Evolutionary conservation across 306 rosid genomes (phyloP), one percentile per base, ranked within the genome.

Genomic region (Casuarina cunninghamiana): DNA sequence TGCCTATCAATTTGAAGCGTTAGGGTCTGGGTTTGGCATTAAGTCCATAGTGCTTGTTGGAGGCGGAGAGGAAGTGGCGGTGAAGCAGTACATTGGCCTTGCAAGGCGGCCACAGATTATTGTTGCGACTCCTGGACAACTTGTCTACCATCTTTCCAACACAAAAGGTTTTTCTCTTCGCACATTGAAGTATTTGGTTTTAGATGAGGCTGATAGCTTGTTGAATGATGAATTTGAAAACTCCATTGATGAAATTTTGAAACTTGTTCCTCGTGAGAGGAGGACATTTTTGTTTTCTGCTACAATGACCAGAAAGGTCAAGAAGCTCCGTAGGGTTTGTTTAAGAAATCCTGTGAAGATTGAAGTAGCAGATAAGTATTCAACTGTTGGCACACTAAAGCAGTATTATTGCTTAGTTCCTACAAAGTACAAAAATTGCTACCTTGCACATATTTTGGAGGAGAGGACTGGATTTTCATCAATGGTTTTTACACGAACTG

Each of bases 181-280:
- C 38, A 72, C 84, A 45, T 77, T 90, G 83, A 92, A 88, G 80
- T 94, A 86, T 83, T 84, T 94, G 92, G 98, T 95, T 74, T 81
- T 95, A 73, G 98, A 95, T 84, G 98, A 95, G 85, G 98, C 98
- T 11, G 98, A 95, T 78, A 91, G 95, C 73, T 80, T 95, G 78
- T 84, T 93, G 80, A 91, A 92, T 71, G 97, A 26, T 26, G 32
- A 26, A 26, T 26, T 26, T 26, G 32, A 26, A 26, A 26, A 26
- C 32, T 26, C 32, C 32, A 26, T 26, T 26, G 32, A 26, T 26
- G 32, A 26, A 26, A 26, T 26, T 26, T 26, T 26, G 32, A 26
- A 26, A 26, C 1, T 26, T 26, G 32, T 26, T 26, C 32, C 32
- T 26, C 32, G 32, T 26, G 32, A 1, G 32, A 26, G 32, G 32